Percentiles rank a stretch among this genome's conserved stretches.
Evolutionary conservation across 2,329 filamentous ascomycete genomes (phyloP).

Genomic region (Sporothrix mexicana): DNA sequence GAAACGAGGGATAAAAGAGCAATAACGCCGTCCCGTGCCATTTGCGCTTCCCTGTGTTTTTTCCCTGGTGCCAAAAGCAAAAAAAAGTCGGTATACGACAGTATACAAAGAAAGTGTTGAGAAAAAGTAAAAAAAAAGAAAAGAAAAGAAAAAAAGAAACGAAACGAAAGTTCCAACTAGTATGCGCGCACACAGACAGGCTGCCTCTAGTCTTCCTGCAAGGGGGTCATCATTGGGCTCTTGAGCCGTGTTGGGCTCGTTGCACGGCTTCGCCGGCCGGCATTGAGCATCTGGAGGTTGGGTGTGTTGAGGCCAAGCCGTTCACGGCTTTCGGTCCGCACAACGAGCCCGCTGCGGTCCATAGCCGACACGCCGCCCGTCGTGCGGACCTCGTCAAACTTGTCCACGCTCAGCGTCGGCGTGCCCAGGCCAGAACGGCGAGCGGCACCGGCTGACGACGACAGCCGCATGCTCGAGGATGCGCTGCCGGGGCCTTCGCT

Average conservation of each 20-base stretch:
- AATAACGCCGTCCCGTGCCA: constrained; percentile 14
- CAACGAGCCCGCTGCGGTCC: constrained; percentile 74
- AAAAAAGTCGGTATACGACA: neutral
- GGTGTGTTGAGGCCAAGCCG: constrained; percentile 56
- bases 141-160: neutral
- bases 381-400: constrained; percentile 55
- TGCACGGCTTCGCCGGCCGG: constrained; percentile 62
- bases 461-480: constrained; percentile 22
- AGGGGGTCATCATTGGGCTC: constrained; percentile 60
- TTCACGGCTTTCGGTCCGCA: constrained; percentile 86
- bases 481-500: constrained; percentile 51
- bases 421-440: constrained; percentile 71
- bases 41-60: neutral
- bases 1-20: neutral
- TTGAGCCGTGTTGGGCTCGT: constrained; percentile 65
- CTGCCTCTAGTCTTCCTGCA: constrained; percentile 47
- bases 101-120: neutral
- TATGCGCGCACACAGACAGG: neutral
- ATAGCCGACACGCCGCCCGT: constrained; percentile 51
- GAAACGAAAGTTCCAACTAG: neutral
- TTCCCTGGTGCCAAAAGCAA: constrained; percentile 18
- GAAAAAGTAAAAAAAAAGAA: neutral
- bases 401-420: constrained; percentile 62
- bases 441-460: constrained; percentile 34
- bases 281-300: constrained; percentile 59